These are phyloP conservation scores for Acarospora socialis DNA, from an alignment of 2,329 filamentous ascomycete genomes.

Conservation along the genomic window DNA sequence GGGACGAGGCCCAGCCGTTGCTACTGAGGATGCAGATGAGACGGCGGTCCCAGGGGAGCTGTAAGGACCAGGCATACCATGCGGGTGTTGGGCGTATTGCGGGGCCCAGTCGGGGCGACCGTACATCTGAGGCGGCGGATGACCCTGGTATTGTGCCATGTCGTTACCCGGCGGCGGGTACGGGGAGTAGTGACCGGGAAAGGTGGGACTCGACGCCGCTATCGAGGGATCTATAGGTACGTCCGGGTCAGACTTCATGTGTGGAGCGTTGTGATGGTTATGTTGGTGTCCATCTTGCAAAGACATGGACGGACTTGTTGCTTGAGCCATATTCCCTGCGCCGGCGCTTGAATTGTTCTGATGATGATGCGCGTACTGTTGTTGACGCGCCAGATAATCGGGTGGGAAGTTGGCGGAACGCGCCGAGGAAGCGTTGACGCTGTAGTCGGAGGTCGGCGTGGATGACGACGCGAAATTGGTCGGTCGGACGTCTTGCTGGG, in stretches of 20 bases:
- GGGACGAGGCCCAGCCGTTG: conserved; percentile 45
- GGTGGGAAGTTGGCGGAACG: conserved; percentile 66
- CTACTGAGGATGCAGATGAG: conserved; percentile 44
- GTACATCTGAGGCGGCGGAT: conserved; percentile 34
- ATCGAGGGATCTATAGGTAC: conserved; percentile 99
- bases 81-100: conserved; percentile 23
- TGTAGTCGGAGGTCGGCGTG: conserved; percentile 82
- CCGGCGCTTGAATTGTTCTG: conserved; percentile 57
- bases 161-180: conserved; percentile 73
- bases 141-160: conserved; percentile 56
- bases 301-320: conserved; percentile 95
- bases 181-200: conserved; percentile 73
- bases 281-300: conserved; percentile 63
- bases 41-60: conserved; percentile 41
- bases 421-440: conserved; percentile 58
- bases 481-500: conserved; percentile 64
- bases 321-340: conserved; percentile 91
- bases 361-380: conserved; percentile 54
- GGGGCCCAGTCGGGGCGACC: conserved; percentile 26
- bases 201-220: conserved; percentile 81
- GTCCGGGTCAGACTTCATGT: conserved; percentile 88
- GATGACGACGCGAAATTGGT: conserved; percentile 60
- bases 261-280: conserved; percentile 52
- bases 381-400: conserved; percentile 67
- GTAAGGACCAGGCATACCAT: conserved; percentile 34